Base-by-base conservation (phyloP, 1,139 yeast species). In the Ogataea hybrid region DNA sequence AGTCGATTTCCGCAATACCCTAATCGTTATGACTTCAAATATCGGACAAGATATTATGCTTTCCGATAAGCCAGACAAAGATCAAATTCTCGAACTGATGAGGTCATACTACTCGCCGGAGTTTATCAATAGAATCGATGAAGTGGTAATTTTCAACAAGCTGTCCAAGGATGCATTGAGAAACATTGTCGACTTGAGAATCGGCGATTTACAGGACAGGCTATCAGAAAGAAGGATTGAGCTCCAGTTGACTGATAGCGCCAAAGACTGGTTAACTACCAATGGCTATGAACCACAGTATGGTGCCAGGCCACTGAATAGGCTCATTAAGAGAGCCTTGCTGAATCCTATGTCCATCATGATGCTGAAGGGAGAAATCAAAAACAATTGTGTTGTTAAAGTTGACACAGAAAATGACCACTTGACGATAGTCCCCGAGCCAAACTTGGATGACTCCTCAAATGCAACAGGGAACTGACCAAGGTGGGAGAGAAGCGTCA, bases 1-100 rank as follows among this genome's bases (percentile, higher is more conserved):
- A 55, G 87, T 92, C 43, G 97, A 92, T 63, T 92, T 92, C 77
- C 79, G 89, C 53, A 92, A 92, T 63, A 86, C 97, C 1, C 84
- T 92, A 44, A 87, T 92, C 55, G 95, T 92, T n/a, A 86, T 92
- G 95, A 92, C 98, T 0, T 87, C 96, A 3, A 92, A 92, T 61
- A 86, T 92, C 57, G 98, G 98, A 6, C 97, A 92, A 63, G 96
- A 90, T 51, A 77, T 85, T 39, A 71, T 92, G 49, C 67, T 89
- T 40, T 70, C 81, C 11, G 96, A 86, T 53, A 76, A 77, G 3
- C 76, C 77, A 39, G 56, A 67, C 17, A 83, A 82, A 57, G 54
- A 59, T 1, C 67, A 72, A 50, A 89, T 92, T 3, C 64, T 77
- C 32, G 85, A 86, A 14, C 69, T 77, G 8, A 80, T 92, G 76